These are phyloP conservation scores for Alnus glutinosa DNA, from an alignment of 306 rosid species.

Conservation along the genomic window DNA sequence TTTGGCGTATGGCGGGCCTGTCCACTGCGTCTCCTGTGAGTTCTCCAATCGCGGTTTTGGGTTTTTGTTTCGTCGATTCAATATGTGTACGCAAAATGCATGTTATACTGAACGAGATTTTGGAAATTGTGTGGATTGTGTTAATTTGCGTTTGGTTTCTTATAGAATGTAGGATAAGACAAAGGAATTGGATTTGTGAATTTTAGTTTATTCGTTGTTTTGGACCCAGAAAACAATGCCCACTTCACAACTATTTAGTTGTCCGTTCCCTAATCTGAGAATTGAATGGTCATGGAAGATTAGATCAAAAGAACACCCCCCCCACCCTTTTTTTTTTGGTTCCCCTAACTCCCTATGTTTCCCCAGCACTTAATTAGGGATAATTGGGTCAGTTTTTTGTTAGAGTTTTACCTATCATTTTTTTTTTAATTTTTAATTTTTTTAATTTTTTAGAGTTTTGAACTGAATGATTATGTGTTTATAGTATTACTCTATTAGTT, in stretches of 20 bases:
- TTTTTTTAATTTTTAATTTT: too few species aligned
- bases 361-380: background rate
- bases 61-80: conserved; percentile 3
- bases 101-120: background rate
- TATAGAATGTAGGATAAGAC: conserved; percentile 28
- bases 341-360: background rate
- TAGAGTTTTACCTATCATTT: background rate
- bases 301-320: background rate
- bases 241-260: background rate
- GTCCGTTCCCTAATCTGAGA: background rate
- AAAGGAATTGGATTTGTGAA: conserved; percentile 11
- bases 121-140: background rate
- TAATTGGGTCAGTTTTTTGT: background rate
- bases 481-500: background rate
- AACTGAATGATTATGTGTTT: background rate
- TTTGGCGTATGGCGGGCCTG: conserved; percentile 99
- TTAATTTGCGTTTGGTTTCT: conserved; percentile 20
- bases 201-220: background rate
- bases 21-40: conserved; percentile 98
- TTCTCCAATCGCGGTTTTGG: conserved; percentile 15
- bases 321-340: background rate
- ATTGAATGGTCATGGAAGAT: background rate
- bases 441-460: background rate
- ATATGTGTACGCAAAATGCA: background rate
- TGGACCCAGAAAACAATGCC: background rate